phyloP scores from a whole-genome alignment of 2,329 filamentous ascomycete species.

The Calonectria leucothoes region DNA sequence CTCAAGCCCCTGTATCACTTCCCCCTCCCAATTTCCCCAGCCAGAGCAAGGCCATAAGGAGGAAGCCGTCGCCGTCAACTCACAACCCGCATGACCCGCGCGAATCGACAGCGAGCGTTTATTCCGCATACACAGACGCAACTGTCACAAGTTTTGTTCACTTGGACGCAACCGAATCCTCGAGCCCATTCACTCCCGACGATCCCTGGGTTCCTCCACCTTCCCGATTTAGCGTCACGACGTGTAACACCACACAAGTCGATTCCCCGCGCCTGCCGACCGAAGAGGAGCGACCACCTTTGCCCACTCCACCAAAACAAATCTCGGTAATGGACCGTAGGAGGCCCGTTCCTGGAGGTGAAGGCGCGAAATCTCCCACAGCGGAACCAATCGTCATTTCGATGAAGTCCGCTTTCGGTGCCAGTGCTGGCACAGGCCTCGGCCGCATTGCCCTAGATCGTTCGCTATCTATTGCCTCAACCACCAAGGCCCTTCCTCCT shows the following conservation, averaged over 20 bases:
- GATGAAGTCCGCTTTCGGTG: slow-evolving; percentile 37
- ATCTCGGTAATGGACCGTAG: slow-evolving; percentile 47
- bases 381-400: slow-evolving; percentile 45
- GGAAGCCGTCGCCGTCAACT: slow-evolving; percentile 56
- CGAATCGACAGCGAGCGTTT: slow-evolving; percentile 49
- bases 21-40: slow-evolving; percentile 37
- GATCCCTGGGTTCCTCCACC: slow-evolving; percentile 61
- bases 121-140: slow-evolving; percentile 46
- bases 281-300: slow-evolving; percentile 40
- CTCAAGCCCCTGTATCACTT: slow-evolving; percentile 34
- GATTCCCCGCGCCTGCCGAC: slow-evolving; percentile 39
- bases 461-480: slow-evolving; percentile 50
- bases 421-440: slow-evolving; percentile 4
- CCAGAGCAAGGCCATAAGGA: slow-evolving; percentile 54
- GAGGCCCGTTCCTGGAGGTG: slow-evolving; percentile 43
- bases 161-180: slow-evolving; percentile 24
- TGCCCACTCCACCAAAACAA: slow-evolving; percentile 39
- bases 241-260: slow-evolving; percentile 63
- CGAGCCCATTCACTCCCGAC: slow-evolving; percentile 37
- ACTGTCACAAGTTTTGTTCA: slow-evolving; percentile 24
- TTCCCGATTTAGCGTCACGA: slow-evolving; percentile 74
- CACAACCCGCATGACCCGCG: slow-evolving; percentile 45
- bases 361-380: slow-evolving; percentile 30
- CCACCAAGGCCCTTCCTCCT: slow-evolving; percentile 70
- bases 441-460: slow-evolving; percentile 27